Evolutionary conservation across 768 basidiomycete genomes (phyloP).

Genomic region (Leucogyrophana mollusca): DNA sequence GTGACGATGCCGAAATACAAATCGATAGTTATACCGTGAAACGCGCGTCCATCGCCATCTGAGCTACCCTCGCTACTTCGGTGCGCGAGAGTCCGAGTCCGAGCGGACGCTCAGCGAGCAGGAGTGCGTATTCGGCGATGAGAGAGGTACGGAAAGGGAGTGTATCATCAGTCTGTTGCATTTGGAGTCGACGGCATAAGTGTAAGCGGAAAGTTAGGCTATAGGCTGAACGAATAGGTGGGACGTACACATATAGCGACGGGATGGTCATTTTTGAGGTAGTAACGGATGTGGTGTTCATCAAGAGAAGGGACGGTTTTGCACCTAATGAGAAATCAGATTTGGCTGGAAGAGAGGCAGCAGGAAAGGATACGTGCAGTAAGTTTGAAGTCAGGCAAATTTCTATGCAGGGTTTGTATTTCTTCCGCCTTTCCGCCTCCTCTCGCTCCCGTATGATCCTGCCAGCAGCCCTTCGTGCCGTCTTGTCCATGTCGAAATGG

Average conservation of each 20-base stretch:
- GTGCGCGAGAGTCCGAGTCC: constrained; percentile 66
- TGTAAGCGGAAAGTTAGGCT: background rate
- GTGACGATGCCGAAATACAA: too few species aligned
- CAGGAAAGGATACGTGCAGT: constrained; percentile 41
- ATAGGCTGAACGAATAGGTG: background rate
- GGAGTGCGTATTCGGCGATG: constrained; percentile 74
- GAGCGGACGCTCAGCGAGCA: constrained; percentile 67
- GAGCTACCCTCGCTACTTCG: constrained; percentile 55
- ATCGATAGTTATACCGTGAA: background rate
- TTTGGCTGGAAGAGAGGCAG: background rate
- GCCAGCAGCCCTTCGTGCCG: constrained; percentile 18
- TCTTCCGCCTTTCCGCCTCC: constrained; percentile 14
- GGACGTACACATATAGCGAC: constrained; percentile 72
- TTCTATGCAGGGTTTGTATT: constrained; percentile 64
- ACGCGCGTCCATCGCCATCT: constrained; percentile 53
- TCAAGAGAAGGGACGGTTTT: constrained; percentile 67
- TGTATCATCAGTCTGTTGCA: constrained; percentile 74
- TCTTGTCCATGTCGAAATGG: constrained; percentile 12
- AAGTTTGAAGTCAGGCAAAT: constrained; percentile 83
- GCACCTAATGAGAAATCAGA: constrained; percentile 44
- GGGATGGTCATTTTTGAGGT: constrained; percentile 62
- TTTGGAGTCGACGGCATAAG: background rate
- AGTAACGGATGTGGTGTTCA: constrained; percentile 70
- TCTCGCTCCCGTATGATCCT: constrained; percentile 18
- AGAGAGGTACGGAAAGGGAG: constrained; percentile 77